Percentiles rank a stretch among this genome's conserved stretches.
Evolutionary conservation across 2,329 filamentous ascomycete species (phyloP).

Genomic region (Aureobasidium lini): DNA sequence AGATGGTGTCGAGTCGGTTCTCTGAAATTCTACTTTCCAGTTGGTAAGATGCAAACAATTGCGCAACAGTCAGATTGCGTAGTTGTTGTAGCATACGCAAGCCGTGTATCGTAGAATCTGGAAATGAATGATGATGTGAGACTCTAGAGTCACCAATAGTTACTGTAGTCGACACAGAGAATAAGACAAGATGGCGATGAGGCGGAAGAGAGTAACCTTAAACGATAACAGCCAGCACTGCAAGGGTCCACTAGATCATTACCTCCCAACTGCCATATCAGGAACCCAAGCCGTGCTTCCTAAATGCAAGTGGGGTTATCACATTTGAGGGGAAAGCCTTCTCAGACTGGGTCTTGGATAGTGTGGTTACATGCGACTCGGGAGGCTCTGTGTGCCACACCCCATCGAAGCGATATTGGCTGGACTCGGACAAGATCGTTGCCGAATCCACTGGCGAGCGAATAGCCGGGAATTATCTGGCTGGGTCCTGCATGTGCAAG

Average conservation of each 20-base stretch:
- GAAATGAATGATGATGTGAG: background rate
- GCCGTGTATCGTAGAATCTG: background rate
- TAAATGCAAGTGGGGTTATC: background rate
- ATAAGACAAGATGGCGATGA: background rate
- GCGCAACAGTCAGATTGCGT: conserved; percentile 10
- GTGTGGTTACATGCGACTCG: conserved; percentile 1
- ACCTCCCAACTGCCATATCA: conserved; percentile 8
- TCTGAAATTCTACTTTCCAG: background rate
- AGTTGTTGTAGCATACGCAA: background rate
- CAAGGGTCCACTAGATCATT: background rate
- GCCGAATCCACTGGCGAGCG: conserved; percentile 2
- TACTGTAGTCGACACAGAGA: background rate
- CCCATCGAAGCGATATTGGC: conserved; percentile 2
- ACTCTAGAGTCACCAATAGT: background rate
- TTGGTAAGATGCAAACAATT: background rate
- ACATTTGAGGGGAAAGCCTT: conserved; percentile 1
- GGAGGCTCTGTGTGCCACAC: background rate
- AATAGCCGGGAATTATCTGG: background rate
- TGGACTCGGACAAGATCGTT: conserved; percentile 7
- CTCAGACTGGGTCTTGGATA: background rate
- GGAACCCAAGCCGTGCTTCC: background rate
- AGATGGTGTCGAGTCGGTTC: background rate
- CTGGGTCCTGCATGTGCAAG: conserved; percentile 2
- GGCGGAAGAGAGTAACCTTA: background rate
- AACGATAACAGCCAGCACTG: background rate